A percentile compares a stretch with the other conserved stretches of the same genome.
Evolutionary conservation across 1,284 basidiomycete species (phyloP).

Genomic region (Moesziomyces aphidis): DNA sequence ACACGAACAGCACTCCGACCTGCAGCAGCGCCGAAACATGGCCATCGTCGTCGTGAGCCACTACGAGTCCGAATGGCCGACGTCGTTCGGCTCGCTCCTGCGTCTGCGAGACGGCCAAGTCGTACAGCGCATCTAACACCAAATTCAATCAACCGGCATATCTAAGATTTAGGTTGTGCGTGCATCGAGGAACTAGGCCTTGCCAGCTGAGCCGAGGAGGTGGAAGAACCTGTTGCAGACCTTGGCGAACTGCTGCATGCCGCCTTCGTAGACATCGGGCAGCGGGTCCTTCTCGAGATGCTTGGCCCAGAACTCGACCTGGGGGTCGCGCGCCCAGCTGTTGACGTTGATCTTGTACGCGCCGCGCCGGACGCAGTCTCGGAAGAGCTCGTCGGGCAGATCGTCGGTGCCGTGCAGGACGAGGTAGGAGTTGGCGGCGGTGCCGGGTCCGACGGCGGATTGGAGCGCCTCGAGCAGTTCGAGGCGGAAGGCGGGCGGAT

Average conservation of each 20-base stretch:
- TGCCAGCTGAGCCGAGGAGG: conserved; percentile 30
- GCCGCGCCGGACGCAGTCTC: conserved; percentile 31
- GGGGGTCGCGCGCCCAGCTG: conserved; percentile 47
- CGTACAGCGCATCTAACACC: conserved; percentile 34
- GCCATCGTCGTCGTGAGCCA: conserved; percentile 63
- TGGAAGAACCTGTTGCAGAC: conserved; percentile 37
- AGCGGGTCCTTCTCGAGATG: conserved; percentile 23
- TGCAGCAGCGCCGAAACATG: conserved; percentile 21
- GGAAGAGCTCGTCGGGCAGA: conserved; percentile 35
- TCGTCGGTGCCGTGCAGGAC: conserved; percentile 54
- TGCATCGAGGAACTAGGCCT: conserved; percentile 5
- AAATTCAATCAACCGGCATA: too few relatives aligned
- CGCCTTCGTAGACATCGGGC: conserved; percentile 44
- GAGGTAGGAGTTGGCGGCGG: conserved; percentile 20
- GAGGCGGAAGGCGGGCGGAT: conserved; percentile 35
- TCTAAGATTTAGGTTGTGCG: too few relatives aligned
- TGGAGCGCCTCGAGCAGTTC: conserved; percentile 40
- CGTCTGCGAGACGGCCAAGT: conserved; percentile 51
- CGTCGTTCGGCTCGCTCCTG: conserved; percentile 48
- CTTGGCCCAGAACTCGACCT: conserved; percentile 36
- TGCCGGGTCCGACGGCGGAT: conserved; percentile 23
- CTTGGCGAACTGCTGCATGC: conserved; percentile 26
- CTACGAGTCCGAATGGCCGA: conserved; percentile 65
- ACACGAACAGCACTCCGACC: conserved; percentile 19
- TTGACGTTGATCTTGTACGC: conserved; percentile 51